Evolutionary conservation across 2,329 filamentous ascomycete species (phyloP).

Genomic region (Daldinia eschscholtzii): DNA sequence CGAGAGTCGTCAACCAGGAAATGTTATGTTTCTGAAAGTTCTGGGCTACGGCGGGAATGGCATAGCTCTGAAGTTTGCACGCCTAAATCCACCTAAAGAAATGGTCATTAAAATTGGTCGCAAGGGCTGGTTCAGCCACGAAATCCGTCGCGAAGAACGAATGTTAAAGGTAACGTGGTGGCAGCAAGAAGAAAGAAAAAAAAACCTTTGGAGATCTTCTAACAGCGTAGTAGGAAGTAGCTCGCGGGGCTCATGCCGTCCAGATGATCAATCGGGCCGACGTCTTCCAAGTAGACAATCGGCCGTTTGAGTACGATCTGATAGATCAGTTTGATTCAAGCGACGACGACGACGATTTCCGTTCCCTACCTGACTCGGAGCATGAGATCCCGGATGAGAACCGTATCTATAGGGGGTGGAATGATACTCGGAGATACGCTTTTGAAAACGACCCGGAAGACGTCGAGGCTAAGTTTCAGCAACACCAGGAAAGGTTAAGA

Average conservation of each 20-base stretch:
- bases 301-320: conserved; percentile 19
- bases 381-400: background rate
- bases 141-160: conserved; percentile 13
- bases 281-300: fast-evolving
- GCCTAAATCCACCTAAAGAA: background rate
- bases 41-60: background rate
- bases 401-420: background rate
- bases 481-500: background rate
- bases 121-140: background rate
- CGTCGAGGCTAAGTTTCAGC: background rate
- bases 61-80: background rate
- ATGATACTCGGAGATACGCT: background rate
- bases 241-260: conserved; percentile 38
- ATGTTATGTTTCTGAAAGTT: background rate
- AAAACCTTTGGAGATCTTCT: conserved; percentile 4
- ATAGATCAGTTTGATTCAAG: conserved; percentile 27
- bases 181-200: background rate
- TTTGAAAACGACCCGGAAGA: background rate
- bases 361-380: background rate
- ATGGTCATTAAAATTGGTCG: conserved; percentile 8
- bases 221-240: conserved; percentile 33
- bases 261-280: conserved; percentile 29
- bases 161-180: conserved; percentile 18
- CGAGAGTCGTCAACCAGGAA: background rate
- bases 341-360: conserved; percentile 6